phyloP scores from a whole-genome alignment of 1,139 yeast species.

The Suhomyces kunorum region DNA sequence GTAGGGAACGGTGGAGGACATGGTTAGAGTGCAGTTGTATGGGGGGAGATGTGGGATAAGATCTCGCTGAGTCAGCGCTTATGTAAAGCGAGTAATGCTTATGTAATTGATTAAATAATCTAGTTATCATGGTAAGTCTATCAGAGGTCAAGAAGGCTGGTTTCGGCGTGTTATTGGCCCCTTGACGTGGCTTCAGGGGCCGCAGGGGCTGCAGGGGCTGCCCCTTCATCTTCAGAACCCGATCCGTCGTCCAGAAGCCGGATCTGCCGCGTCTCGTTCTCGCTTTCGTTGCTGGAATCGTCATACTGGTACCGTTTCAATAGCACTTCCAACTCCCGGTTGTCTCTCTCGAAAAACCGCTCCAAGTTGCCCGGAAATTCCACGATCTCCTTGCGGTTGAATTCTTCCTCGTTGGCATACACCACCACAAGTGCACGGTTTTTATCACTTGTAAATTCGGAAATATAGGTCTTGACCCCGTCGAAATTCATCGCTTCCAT shows the following conservation, averaged over 20 bases:
- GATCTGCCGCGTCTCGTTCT: neutral
- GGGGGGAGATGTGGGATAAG: neutral
- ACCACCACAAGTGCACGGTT: slow-evolving; percentile 22
- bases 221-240: slow-evolving; percentile 3
- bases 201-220: neutral
- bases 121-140: neutral
- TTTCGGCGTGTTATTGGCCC: too few relatives aligned
- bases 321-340: slow-evolving; percentile 14
- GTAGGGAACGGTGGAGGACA: slow-evolving; percentile 61
- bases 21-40: slow-evolving; percentile 17
- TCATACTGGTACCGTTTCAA: slow-evolving; percentile 3
- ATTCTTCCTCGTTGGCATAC: slow-evolving; percentile 21
- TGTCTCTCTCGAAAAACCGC: slow-evolving; percentile 23
- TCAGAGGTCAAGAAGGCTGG: neutral
- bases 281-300: slow-evolving; percentile 5
- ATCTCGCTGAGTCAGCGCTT: neutral
- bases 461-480: slow-evolving; percentile 20
- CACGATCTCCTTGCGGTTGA: slow-evolving; percentile 9
- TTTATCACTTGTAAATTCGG: slow-evolving; percentile 19
- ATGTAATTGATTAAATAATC: too few relatives aligned
- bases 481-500: slow-evolving; percentile 25
- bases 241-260: slow-evolving; percentile 4
- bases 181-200: too few relatives aligned
- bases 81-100: too few relatives aligned
- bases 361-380: slow-evolving; percentile 18